phyloP scores from a whole-genome alignment of 495 filamentous ascomycete genomes.

The Beverwykella pulmonaria region DNA sequence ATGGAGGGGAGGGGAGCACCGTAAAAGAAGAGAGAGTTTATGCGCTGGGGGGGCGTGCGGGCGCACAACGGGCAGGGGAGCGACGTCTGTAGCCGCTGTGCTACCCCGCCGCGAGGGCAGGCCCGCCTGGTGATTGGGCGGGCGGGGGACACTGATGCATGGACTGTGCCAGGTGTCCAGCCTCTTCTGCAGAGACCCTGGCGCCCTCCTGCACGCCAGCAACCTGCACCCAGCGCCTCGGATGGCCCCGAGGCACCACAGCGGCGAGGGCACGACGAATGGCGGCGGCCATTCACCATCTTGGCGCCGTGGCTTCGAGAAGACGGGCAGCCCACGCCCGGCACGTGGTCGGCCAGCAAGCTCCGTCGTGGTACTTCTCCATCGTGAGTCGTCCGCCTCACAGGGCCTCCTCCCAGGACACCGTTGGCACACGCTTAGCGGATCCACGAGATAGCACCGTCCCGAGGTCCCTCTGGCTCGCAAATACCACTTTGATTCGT shows the following conservation, averaged over 20 bases:
- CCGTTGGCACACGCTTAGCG: too few species aligned
- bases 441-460: too few species aligned
- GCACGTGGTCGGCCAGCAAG: not conserved
- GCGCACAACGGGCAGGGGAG: not conserved
- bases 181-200: not conserved
- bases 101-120: constrained; percentile 4
- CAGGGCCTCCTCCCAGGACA: too few species aligned
- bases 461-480: too few species aligned
- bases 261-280: not conserved
- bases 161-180: constrained; percentile 24
- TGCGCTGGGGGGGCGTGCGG: constrained; percentile 16
- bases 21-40: constrained; percentile 28
- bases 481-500: too few species aligned
- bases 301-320: constrained; percentile 22
- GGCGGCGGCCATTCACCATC: constrained; percentile 6
- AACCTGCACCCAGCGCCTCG: not conserved
- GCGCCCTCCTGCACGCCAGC: constrained; percentile 1
- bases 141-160: constrained; percentile 15
- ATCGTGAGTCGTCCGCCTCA: too few species aligned
- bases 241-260: not conserved
- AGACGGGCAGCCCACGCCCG: constrained; percentile 1
- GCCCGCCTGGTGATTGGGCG: not conserved
- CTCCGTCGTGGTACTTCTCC: not conserved
- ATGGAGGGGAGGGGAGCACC: constrained; percentile 18
- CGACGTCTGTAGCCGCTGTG: constrained; percentile 10